Evolutionary conservation across 2,329 filamentous ascomycete species (phyloP).

Genomic region (Microascus cirrosus): DNA sequence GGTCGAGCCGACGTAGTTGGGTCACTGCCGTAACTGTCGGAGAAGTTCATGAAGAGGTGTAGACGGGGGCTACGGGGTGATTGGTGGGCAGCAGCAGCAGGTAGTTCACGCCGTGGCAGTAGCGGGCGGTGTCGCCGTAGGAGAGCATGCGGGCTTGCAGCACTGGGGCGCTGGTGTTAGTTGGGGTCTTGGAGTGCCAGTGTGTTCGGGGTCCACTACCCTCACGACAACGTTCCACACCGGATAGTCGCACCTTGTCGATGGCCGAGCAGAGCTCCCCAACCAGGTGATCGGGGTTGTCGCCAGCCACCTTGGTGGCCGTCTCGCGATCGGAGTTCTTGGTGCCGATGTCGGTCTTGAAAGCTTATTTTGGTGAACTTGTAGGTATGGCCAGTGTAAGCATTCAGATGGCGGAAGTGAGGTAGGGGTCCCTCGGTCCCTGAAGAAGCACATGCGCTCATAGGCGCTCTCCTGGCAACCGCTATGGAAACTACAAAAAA

Average conservation of each 20-base stretch:
- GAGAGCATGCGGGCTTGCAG: slow-evolving; percentile 37
- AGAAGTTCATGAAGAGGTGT: slow-evolving; percentile 58
- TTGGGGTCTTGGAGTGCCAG: not conserved
- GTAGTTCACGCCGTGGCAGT: slow-evolving; percentile 54
- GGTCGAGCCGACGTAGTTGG: slow-evolving; percentile 32
- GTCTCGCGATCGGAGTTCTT: slow-evolving; percentile 50
- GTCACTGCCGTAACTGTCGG: slow-evolving; percentile 50
- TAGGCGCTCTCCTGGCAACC: slow-evolving; percentile 39
- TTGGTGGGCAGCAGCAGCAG: slow-evolving; percentile 55
- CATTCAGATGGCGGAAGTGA: slow-evolving; percentile 57
- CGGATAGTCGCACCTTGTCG: slow-evolving; percentile 44
- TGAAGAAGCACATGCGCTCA: slow-evolving; percentile 55
- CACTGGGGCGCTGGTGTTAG: not conserved
- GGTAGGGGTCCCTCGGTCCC: slow-evolving; percentile 54
- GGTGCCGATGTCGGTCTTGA: slow-evolving; percentile 51
- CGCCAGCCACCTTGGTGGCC: slow-evolving; percentile 38
- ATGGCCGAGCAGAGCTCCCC: slow-evolving; percentile 57
- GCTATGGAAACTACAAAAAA: slow-evolving; percentile 35
- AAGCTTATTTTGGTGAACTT: slow-evolving; percentile 57
- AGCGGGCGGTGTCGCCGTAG: slow-evolving; percentile 51
- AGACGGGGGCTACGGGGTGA: slow-evolving; percentile 28
- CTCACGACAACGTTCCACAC: slow-evolving; percentile 56
- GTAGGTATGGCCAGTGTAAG: slow-evolving; percentile 56
- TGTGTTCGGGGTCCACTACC: slow-evolving; percentile 46
- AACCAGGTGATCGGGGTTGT: slow-evolving; percentile 52